Conservation (phyloP, 2,329 filamentous ascomycete species). For the Monilinia fructigena region DNA sequence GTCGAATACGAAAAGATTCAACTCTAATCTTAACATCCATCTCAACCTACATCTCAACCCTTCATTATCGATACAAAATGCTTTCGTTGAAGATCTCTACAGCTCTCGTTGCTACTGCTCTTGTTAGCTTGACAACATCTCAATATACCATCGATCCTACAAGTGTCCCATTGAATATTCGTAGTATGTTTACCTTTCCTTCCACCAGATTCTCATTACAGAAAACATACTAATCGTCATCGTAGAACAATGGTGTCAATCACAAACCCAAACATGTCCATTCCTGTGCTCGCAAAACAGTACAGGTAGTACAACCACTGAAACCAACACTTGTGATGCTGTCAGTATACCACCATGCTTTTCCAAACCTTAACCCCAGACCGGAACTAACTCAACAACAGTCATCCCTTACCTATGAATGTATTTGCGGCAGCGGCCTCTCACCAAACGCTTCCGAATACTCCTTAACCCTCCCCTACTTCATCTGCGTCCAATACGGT, state of each 20-base stretch:
- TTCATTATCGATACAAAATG: slow-evolving; percentile 44
- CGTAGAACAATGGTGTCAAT: slow-evolving; percentile 62
- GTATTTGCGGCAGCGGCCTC: slow-evolving; percentile 65
- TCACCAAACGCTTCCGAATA: slow-evolving; percentile 74
- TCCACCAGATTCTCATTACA: background rate
- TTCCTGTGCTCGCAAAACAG: slow-evolving; percentile 65
- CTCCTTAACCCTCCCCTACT: slow-evolving; percentile 76
- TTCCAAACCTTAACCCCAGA: background rate
- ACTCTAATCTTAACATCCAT: background rate
- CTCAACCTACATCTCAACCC: background rate
- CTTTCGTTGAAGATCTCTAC: slow-evolving; percentile 49
- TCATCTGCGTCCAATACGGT: slow-evolving; percentile 69
- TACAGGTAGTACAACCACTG: slow-evolving; percentile 47
- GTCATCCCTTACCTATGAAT: slow-evolving; percentile 64
- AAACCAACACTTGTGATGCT: slow-evolving; percentile 65
- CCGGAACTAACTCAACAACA: slow-evolving; percentile 36
- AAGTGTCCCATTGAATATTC: slow-evolving; percentile 51
- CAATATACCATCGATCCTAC: slow-evolving; percentile 63
- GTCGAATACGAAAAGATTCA: background rate
- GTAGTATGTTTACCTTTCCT: slow-evolving; percentile 37
- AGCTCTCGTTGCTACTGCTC: slow-evolving; percentile 50
- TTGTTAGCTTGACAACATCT: slow-evolving; percentile 47
- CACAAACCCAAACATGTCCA: slow-evolving; percentile 64
- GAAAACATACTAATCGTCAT: slow-evolving; percentile 26
- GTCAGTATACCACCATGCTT: slow-evolving; percentile 45